Conservation (phyloP, 2,329 filamentous ascomycete species). For the Arthroderma sp. region DNA sequence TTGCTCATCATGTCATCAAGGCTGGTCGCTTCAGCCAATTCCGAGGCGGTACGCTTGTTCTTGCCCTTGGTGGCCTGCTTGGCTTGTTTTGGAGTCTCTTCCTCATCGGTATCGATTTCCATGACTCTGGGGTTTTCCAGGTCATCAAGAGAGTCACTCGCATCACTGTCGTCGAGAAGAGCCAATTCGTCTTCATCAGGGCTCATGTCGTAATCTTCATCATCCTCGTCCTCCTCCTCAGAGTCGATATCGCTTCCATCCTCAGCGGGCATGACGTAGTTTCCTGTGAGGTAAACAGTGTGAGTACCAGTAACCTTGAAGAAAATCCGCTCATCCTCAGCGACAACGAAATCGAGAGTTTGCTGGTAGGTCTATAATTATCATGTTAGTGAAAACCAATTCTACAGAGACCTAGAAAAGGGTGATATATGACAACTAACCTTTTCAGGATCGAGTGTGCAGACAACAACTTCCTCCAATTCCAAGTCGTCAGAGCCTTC, state of each 20-base stretch:
- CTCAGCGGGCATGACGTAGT: conserved; percentile 69
- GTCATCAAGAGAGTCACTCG: conserved; percentile 65
- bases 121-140: conserved; percentile 68
- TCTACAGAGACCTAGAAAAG: not conserved
- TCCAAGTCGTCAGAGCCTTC: conserved; percentile 46
- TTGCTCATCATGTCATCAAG: conserved; percentile 82
- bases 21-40: conserved; percentile 41
- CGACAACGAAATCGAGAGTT: conserved; percentile 81
- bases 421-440: conserved; percentile 40
- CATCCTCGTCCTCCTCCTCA: conserved; percentile 45
- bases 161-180: conserved; percentile 41
- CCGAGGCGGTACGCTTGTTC: conserved; percentile 83
- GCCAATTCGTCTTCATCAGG: conserved; percentile 67
- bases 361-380: conserved; percentile 74
- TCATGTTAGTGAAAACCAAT: not conserved
- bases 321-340: conserved; percentile 77
- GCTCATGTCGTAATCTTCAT: conserved; percentile 67
- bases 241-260: conserved; percentile 20
- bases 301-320: conserved; percentile 86
- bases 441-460: conserved; percentile 85
- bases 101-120: conserved; percentile 69
- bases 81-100: conserved; percentile 46
- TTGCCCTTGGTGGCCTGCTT: conserved; percentile 51
- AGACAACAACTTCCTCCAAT: conserved; percentile 82
- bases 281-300: conserved; percentile 83